Conservation (phyloP, 306 rosid species). For the Betula pendula region DNA sequence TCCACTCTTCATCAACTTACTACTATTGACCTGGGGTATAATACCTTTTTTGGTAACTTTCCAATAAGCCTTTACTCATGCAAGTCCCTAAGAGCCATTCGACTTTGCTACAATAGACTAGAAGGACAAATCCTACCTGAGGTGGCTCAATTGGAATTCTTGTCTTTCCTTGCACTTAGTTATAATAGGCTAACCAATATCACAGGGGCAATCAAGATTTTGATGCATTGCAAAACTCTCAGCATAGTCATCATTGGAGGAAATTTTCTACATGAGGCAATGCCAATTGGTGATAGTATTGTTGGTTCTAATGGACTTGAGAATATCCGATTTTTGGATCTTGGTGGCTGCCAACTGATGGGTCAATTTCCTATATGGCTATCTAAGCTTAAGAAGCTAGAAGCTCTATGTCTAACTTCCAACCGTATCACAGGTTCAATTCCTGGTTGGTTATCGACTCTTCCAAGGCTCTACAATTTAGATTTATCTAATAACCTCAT, state of each 20-base stretch:
- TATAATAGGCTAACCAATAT: neutral
- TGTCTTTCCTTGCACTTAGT: constrained; percentile 2
- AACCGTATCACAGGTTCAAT: constrained; percentile 7
- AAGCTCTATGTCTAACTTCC: neutral
- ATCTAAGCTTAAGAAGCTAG: neutral
- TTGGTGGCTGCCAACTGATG: neutral
- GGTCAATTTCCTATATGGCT: constrained; percentile 12
- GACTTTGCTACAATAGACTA: neutral
- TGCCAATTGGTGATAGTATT: neutral
- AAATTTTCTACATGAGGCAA: neutral
- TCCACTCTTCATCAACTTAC: neutral
- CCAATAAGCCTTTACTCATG: constrained; percentile 8
- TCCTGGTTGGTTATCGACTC: constrained; percentile 17
- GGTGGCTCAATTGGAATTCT: neutral
- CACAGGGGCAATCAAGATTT: constrained; percentile 13
- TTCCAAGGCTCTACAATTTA: constrained; percentile 8
- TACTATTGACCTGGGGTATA: neutral
- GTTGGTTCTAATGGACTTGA: too few species aligned
- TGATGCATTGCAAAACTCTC: neutral
- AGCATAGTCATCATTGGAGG: neutral
- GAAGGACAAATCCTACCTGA: constrained; percentile 10
- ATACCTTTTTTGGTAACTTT: constrained; percentile 1
- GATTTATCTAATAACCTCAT: neutral
- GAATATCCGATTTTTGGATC: neutral
- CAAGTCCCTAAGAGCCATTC: neutral